A percentile compares a stretch with the other conserved stretches of the same genome.
Evolutionary conservation across 2,329 filamentous ascomycete genomes (phyloP).

Genomic region (Claviceps purpurea): DNA sequence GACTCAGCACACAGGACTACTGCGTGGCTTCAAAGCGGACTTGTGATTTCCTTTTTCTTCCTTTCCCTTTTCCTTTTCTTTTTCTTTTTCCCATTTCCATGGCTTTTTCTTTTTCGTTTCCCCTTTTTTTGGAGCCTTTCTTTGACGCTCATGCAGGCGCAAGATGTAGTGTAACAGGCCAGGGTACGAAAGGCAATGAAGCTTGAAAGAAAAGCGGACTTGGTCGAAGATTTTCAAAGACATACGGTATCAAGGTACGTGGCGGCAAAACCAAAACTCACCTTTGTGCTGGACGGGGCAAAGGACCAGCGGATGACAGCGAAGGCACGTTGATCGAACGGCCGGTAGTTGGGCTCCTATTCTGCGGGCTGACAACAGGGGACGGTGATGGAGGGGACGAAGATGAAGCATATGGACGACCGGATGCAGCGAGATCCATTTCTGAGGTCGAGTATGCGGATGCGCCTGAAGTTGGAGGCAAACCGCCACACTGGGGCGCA

Average conservation of each 20-base stretch:
- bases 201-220: not conserved
- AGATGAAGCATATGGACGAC: conserved; percentile 8
- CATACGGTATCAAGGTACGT: not conserved
- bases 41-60: not conserved
- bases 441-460: conserved; percentile 2
- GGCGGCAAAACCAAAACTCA: conserved; percentile 8
- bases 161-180: not conserved
- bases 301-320: conserved; percentile 10
- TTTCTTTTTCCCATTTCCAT: not conserved
- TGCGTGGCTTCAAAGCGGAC: not conserved
- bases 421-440: not conserved
- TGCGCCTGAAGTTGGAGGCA: conserved; percentile 17
- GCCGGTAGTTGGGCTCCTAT: conserved; percentile 32
- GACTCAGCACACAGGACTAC: not conserved
- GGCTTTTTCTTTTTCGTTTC: not conserved
- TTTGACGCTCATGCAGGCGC: not conserved
- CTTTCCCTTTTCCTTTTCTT: not conserved
- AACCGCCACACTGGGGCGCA: conserved; percentile 31
- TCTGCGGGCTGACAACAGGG: conserved; percentile 22
- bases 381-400: conserved; percentile 11
- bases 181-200: not conserved
- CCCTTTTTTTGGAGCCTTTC: not conserved
- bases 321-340: conserved; percentile 14
- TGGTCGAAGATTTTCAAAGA: not conserved
- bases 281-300: conserved; percentile 14